These are phyloP conservation scores for Penicillium freii DNA, from an alignment of 2,329 filamentous ascomycete genomes.

Conservation along the genomic window DNA sequence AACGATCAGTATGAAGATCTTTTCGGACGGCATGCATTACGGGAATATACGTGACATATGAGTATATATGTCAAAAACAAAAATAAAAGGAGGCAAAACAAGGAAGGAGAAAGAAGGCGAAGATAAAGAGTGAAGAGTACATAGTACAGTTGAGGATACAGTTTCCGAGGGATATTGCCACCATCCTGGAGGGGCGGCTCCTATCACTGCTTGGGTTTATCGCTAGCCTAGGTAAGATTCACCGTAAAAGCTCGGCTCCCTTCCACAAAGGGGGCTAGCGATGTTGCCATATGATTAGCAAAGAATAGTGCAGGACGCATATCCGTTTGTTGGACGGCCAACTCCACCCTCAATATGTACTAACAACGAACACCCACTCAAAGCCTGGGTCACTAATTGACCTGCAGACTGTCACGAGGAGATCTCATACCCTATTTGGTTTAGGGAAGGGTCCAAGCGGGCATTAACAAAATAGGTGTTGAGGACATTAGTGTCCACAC, in stretches of 20 bases:
- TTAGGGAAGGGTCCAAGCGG: background rate
- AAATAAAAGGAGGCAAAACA: background rate
- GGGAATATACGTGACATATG: background rate
- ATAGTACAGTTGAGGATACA: background rate
- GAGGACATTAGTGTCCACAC: background rate
- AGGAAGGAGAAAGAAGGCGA: background rate
- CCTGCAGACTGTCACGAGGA: background rate
- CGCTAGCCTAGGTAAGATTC: background rate
- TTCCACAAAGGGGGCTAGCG: background rate
- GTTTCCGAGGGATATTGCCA: background rate
- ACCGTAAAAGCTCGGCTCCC: background rate
- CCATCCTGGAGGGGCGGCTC: background rate
- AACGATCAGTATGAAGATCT: background rate
- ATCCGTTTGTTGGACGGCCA: background rate
- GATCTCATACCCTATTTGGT: background rate
- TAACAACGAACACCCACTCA: background rate
- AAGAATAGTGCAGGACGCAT: background rate
- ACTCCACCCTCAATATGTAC: background rate
- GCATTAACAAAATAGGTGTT: background rate
- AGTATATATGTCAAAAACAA: background rate
- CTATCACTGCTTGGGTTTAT: background rate
- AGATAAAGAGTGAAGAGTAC: background rate
- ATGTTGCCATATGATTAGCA: background rate
- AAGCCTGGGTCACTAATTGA: background rate
- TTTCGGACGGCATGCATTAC: background rate